Percentiles rank a stretch among this genome's conserved stretches.
Conservation (phyloP, 768 basidiomycete species). For the Lentinula edodes region DNA sequence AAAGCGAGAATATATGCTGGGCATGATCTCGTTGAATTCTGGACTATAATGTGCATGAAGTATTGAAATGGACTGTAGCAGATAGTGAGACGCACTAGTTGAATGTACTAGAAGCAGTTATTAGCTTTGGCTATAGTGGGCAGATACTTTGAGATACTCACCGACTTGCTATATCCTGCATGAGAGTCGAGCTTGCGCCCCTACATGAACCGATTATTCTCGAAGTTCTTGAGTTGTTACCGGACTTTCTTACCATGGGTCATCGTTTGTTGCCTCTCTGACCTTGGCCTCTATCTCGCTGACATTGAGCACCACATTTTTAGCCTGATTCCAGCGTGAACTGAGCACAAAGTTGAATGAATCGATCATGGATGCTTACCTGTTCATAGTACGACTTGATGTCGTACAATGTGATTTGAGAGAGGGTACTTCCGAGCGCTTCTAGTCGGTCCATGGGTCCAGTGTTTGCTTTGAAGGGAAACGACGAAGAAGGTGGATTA, state of each 20-base stretch:
- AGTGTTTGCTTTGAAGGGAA: neutral
- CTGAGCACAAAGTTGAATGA: neutral
- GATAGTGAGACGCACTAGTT: constrained; percentile 67
- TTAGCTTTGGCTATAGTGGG: constrained; percentile 11
- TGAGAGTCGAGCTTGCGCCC: constrained; percentile 96
- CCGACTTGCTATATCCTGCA: constrained; percentile 99
- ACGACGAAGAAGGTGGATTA: neutral
- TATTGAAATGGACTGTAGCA: neutral
- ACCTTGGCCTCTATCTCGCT: constrained; percentile 98
- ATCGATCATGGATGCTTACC: constrained; percentile 31
- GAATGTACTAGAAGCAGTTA: constrained; percentile 64
- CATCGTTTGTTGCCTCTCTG: constrained; percentile 94
- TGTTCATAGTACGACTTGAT: constrained; percentile 94
- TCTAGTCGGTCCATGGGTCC: constrained; percentile 71
- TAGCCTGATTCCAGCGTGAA: constrained; percentile 50
- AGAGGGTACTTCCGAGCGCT: constrained; percentile 66
- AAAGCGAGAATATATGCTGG: constrained; percentile 88
- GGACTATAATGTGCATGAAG: constrained; percentile 46
- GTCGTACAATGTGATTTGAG: constrained; percentile 87
- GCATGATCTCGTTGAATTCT: constrained; percentile 99
- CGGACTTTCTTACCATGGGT: constrained; percentile 77
- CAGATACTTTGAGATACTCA: constrained; percentile 31
- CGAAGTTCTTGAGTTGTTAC: neutral
- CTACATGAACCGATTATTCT: constrained; percentile 33
- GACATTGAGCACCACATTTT: constrained; percentile 93